Percentiles rank a stretch among this genome's conserved stretches.
phyloP scores from a whole-genome alignment of 2,329 filamentous ascomycete genomes.

The Pezicula carpinea region DNA sequence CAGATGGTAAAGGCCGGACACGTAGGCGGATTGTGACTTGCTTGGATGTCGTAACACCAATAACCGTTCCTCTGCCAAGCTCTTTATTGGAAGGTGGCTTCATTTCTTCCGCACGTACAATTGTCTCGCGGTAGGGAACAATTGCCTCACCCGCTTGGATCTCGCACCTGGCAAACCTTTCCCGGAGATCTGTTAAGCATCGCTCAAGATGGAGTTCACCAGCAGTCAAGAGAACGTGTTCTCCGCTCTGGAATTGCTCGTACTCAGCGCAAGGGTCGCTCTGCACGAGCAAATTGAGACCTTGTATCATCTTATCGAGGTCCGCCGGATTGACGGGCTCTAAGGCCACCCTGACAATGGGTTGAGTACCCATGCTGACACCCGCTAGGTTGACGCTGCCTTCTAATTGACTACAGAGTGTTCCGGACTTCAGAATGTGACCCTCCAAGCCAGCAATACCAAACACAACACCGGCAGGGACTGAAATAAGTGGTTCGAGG shows the following conservation, averaged over 20 bases:
- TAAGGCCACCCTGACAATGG: slow-evolving; percentile 93
- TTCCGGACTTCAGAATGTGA: slow-evolving; percentile 92
- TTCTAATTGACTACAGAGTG: slow-evolving; percentile 80
- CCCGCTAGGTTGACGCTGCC: slow-evolving; percentile 89
- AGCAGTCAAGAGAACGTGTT: slow-evolving; percentile 91
- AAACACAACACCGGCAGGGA: slow-evolving; percentile 92
- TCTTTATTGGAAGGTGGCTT: slow-evolving; percentile 80
- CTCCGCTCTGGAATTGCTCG: slow-evolving; percentile 85
- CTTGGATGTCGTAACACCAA: slow-evolving; percentile 76
- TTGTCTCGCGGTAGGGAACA: slow-evolving; percentile 92
- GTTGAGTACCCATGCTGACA: slow-evolving; percentile 73
- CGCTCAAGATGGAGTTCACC: slow-evolving; percentile 92
- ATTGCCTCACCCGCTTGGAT: slow-evolving; percentile 93
- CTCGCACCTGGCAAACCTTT: slow-evolving; percentile 89
- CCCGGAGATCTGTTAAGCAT: slow-evolving; percentile 87
- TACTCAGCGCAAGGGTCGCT: slow-evolving; percentile 96
- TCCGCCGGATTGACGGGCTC: slow-evolving; percentile 89
- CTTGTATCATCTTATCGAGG: slow-evolving; percentile 90
- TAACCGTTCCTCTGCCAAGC: slow-evolving; percentile 75
- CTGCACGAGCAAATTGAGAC: slow-evolving; percentile 81
- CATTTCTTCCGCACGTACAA: slow-evolving; percentile 87
- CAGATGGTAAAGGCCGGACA: slow-evolving; percentile 71
- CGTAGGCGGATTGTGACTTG: slow-evolving; percentile 74
- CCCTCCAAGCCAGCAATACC: slow-evolving; percentile 91
- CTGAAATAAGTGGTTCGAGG: slow-evolving; percentile 74